These are phyloP conservation scores for Calonectria honghensis DNA, from an alignment of 2,329 filamentous ascomycete genomes.

Conservation along the genomic window DNA sequence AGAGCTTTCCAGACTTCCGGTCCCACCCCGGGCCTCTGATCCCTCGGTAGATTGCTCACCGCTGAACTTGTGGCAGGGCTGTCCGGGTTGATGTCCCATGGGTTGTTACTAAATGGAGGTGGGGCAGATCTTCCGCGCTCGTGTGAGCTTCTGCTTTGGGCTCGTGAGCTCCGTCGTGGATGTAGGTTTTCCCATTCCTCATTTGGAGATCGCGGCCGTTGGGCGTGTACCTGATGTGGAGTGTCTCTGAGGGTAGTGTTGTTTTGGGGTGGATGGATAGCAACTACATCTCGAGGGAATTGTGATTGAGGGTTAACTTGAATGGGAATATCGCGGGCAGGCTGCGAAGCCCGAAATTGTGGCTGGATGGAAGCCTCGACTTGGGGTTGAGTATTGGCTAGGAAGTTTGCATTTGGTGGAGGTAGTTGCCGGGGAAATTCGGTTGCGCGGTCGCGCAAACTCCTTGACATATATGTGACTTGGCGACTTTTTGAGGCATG, in stretches of 20 bases:
- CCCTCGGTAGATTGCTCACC: conserved; percentile 41
- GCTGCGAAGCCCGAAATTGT: conserved; percentile 4
- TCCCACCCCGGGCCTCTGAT: conserved; percentile 43
- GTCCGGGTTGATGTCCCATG: conserved; percentile 65
- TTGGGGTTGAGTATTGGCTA: conserved; percentile 50
- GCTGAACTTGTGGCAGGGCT: conserved; percentile 55
- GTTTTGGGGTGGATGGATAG: conserved; percentile 17
- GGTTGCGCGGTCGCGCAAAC: conserved; percentile 63
- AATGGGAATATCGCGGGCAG: not conserved
- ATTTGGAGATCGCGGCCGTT: conserved; percentile 19
- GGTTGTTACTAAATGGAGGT: conserved; percentile 67
- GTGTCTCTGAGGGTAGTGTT: not conserved
- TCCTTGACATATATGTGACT: conserved; percentile 68
- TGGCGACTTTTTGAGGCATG: conserved; percentile 66
- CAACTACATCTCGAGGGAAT: conserved; percentile 29
- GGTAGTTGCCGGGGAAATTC: conserved; percentile 68
- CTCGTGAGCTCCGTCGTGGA: conserved; percentile 45
- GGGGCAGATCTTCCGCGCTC: conserved; percentile 70
- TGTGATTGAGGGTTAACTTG: conserved; percentile 18
- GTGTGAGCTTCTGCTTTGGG: conserved; percentile 56
- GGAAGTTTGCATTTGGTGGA: conserved; percentile 67
- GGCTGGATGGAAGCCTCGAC: not conserved
- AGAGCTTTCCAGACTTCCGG: conserved; percentile 64
- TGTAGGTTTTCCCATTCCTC: conserved; percentile 28
- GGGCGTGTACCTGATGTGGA: not conserved